Base-by-base conservation (phyloP, 2,329 filamentous ascomycete species). In the Zymoseptoria ardabiliae region DNA sequence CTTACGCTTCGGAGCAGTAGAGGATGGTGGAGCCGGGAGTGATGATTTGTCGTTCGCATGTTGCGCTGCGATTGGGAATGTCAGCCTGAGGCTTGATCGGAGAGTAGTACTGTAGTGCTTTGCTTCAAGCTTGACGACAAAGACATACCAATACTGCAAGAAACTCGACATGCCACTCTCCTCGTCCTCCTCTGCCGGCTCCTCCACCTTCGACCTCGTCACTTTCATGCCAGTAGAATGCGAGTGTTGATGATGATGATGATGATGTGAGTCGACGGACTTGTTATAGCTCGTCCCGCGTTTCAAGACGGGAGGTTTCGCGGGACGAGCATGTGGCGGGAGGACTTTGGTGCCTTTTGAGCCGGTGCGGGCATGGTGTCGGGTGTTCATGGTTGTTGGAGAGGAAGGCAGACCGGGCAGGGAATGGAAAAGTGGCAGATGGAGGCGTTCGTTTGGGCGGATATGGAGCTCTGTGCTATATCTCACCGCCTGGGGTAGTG, bases 41-140 rank as follows among this genome's bases (percentile, higher is more conserved):
- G 56, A 83, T 79, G 67, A 87, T 86, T 74, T 86, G 84, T 71
- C 80, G 85, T 71, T 87, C 84, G 72, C 84, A 87, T 69, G 81
- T 85, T 63, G 84, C 81, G 73, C 84, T 86, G 68, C 6, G 35
- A 13, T 17, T 2, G 35, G 35, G 35, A 7, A 17, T 4, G 13
- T 45, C n/a, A 30, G 53, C 63, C 20, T 28, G 25, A 35, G 57
- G 49, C 45, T 13, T 4, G 35, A n/a, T 52, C 35, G 51, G 19
- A 8, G 17, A n/a, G 59, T 50, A 41, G 53, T 8, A 30, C 35
- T 50, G 53, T 8, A 30, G 41, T 50, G 13, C n/a, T 23, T n/a
- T n/a, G 45, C 48, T 58, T 58, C 17, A 20, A 11, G 13, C n/a
- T 23, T 53, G 21, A 22, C 50, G 19, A 21, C 17, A 4, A 53